Evolutionary conservation across 139 green algal species (phyloP), one percentile per base, ranked within the genome.

Genomic region (Micractinium conductrix): DNA sequence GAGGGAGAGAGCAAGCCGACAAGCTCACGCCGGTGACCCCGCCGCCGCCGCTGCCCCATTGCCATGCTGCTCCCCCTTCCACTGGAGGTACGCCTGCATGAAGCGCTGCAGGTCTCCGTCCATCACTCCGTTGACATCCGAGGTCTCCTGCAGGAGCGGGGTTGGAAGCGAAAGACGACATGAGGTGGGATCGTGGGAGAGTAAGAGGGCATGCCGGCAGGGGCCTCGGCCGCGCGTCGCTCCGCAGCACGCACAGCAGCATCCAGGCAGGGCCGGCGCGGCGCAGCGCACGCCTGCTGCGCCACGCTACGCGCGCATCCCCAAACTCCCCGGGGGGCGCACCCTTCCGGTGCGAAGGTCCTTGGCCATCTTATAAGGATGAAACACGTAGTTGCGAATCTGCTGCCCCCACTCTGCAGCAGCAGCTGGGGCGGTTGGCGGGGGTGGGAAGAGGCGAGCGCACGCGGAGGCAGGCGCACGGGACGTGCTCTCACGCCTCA

Each of bases 311-410:
- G 22, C 60, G 24, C 26, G 60, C 60, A 24, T 12, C 24, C 60
- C 24, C 60, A 68, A 8, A 68, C 3, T 3, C 60, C 60, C 60
- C 24, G 26, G 8, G 26, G 33, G 12, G n/a, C 24, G 63, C n/a
- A 4, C 28, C 26, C 6, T 5, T 0, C 86, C 88, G 21, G 90
- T 94, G 30, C 96, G 85, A n/a, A 95, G 81, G 87, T 99, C 96
- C 87, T 98, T 99, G 37, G 98, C 96, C 68, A 99, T 83, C 82
- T 97, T 96, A 91, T 99, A 99, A 0, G 97, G 97, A 85, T 99
- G 96, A 17, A 99, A 89, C 16, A 99, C 96, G 83, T 99, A 99
- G 87, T 98, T 99, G 0, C 97, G 84, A 24, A 99, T 97, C 90
- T 99, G 97, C 89, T 98, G 95, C 2, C 97, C 97, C 94, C 95